Percentiles rank a stretch among this genome's conserved stretches.
Evolutionary conservation across 768 basidiomycete species (phyloP).

Genomic region (Suillus clintonianus): DNA sequence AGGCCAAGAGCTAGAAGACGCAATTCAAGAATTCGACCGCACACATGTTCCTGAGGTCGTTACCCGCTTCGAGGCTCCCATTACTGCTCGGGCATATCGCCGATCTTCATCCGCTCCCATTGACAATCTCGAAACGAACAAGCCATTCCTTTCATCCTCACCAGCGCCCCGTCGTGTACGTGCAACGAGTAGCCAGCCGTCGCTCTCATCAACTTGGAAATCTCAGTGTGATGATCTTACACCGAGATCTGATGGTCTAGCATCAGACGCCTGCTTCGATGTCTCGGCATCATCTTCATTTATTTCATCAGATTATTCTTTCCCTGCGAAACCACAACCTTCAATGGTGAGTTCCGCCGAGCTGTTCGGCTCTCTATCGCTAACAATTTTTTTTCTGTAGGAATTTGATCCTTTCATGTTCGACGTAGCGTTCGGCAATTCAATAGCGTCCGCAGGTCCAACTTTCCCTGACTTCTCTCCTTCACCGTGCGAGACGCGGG

Average conservation of each 20-base stretch:
- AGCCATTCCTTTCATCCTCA: conserved; percentile 21
- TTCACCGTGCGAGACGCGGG: conserved; percentile 17
- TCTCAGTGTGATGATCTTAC: conserved; percentile 5
- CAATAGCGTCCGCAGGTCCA: conserved; percentile 22
- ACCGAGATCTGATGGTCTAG: conserved; percentile 9
- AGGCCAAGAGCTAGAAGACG: conserved; percentile 60
- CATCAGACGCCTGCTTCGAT: conserved; percentile 29
- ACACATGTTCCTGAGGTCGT: conserved; percentile 58
- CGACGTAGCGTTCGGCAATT: conserved; percentile 28
- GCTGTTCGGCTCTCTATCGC: conserved; percentile 5
- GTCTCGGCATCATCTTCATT: conserved; percentile 37
- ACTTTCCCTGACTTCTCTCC: conserved; percentile 23
- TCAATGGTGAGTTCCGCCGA: conserved; percentile 45
- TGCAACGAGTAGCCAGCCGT: conserved; percentile 25
- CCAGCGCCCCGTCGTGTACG: conserved; percentile 19
- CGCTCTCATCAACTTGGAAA: conserved; percentile 1
- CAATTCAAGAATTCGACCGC: conserved; percentile 61
- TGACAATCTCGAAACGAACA: conserved; percentile 39
- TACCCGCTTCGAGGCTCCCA: conserved; percentile 72
- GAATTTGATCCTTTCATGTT: conserved; percentile 33
- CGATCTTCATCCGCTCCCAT: conserved; percentile 67
- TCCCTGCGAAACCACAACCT: conserved; percentile 43
- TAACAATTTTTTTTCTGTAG: conserved; percentile 11
- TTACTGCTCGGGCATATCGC: conserved; percentile 69
- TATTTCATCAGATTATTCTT: conserved; percentile 27